Base-by-base conservation (phyloP, 305 asterid species). In the Petunia hybrid region DNA sequence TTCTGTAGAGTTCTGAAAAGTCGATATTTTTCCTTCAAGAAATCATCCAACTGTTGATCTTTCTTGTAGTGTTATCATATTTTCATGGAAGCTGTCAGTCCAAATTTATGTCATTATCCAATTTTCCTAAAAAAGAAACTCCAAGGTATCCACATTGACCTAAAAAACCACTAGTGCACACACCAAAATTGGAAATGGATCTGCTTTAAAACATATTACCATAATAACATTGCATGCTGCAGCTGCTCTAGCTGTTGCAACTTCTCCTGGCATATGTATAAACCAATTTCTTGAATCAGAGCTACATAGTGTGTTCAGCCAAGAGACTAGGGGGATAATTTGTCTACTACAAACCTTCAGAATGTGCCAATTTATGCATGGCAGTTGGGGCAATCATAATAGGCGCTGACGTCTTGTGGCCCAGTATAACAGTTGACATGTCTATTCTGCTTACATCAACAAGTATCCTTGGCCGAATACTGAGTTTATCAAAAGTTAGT, bases 191-290 rank as follows among this genome's bases (percentile, higher is more conserved):
- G 1, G 14, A 73, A 13, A 35, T 6, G 35, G 35, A 36, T 73
- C 4, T 4, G 4, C 43, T 73, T 36, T 3, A 22, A 36, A 73
- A 73, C 51, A 73, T 36, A 43, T 8, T 86, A 92, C 97, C 97
- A 92, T 91, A 77, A 91, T 92, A 62, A 87, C 81, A 68, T 90
- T 48, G 79, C 93, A 86, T 45, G 92, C 82, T 16, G 93, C 91
- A 14, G 93, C 88, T 70, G 92, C 94, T 85, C 85, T 91, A 31
- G 97, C 94, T 3, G 97, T 91, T 63, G 92, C 94, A 79, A 91
- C 88, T 85, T 92, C 96, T 76, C 94, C 97, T 91, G 82, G 41
- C 80, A 85, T 22, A 80, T 12, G 60, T 10, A 69, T 16, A 82
- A 41, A n/a, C 41, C 12, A 13, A 45, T 16, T 41, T 38, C 76